phyloP scores from a whole-genome alignment of 306 rosid species.

The Quercus parvula region DNA sequence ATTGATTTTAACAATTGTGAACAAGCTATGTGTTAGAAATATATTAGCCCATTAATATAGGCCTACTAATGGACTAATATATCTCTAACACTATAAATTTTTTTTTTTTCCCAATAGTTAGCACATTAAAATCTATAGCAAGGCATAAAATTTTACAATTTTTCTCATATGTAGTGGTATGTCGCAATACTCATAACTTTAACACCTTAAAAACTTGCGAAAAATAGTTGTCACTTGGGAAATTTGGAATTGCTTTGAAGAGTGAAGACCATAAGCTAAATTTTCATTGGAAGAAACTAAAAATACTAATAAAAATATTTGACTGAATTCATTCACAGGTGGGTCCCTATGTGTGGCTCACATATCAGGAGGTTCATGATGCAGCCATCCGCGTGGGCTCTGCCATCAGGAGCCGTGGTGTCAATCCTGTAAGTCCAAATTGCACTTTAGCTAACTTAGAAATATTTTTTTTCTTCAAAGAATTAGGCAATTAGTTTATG shows the following conservation, averaged over 20 bases:
- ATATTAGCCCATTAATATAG: too few relatives aligned
- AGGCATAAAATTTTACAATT: too few relatives aligned
- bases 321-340: constrained; percentile 30
- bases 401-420: constrained; percentile 61
- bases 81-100: too few relatives aligned
- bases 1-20: too few relatives aligned
- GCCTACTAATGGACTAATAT: too few relatives aligned
- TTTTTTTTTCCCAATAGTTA: too few relatives aligned
- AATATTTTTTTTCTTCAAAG: background rate
- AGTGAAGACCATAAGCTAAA: background rate
- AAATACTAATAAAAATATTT: background rate
- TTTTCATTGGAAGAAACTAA: background rate
- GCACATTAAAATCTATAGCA: too few relatives aligned
- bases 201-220: background rate
- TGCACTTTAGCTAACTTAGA: background rate
- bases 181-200: background rate
- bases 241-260: too few relatives aligned
- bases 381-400: constrained; percentile 58
- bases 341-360: constrained; percentile 49
- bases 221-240: too few relatives aligned
- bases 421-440: constrained; percentile 63
- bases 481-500: too few relatives aligned
- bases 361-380: constrained; percentile 63
- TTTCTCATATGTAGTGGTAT: too few relatives aligned
- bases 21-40: too few relatives aligned